Evolutionary conservation across 495 filamentous ascomycete species (phyloP), one percentile per base, ranked within the genome.

Genomic region (Tuber borchii): DNA sequence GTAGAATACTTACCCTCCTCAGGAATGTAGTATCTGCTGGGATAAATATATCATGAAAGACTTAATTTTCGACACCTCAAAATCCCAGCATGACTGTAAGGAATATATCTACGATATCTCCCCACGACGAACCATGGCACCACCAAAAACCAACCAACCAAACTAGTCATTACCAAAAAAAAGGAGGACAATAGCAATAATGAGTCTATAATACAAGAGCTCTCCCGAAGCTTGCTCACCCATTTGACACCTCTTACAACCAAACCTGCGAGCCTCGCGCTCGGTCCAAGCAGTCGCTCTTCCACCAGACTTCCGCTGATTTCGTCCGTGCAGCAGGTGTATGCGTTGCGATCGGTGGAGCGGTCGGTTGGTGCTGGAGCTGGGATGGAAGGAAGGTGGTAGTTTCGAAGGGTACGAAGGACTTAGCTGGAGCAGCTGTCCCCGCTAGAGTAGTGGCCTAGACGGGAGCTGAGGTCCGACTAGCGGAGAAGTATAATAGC

Each of bases 251-350:
- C 69, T 69, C 42, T 51, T 48, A 31, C 79, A 80, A 72, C 69
- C 56, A 61, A 46, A 69, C 74, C 79, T 72, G 68, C 68, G 72
- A 12, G 37, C 34, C 14, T 75, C 74, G 69, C 77, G 79, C 9
- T 20, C 48, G 4, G 51, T 72, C 56, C 76, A 76, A 48, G 78
- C 61, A n/a, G 76, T 72, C 7, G 37, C 56, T 7, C 79, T 44
- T 22, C 74, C 61, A 9, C 16, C 2, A 79, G 61, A 51, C 77
- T 77, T 69, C 75, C 70, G 70, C 77, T 79, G 72, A 77, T 72
- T 0, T 69, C 71, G 10, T 19, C 73, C 12, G 40, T 45, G 43
- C 74, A 76, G 56, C 26, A 7, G 34, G 16, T 68, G 40, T 71
- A 74, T 26, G 44, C n/a, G 12, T 16, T 31, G n/a, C 26, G 26